Evolutionary conservation across 768 basidiomycete species (phyloP), one percentile per base, ranked within the genome.

Genomic region (Rhodocollybia butyracea): DNA sequence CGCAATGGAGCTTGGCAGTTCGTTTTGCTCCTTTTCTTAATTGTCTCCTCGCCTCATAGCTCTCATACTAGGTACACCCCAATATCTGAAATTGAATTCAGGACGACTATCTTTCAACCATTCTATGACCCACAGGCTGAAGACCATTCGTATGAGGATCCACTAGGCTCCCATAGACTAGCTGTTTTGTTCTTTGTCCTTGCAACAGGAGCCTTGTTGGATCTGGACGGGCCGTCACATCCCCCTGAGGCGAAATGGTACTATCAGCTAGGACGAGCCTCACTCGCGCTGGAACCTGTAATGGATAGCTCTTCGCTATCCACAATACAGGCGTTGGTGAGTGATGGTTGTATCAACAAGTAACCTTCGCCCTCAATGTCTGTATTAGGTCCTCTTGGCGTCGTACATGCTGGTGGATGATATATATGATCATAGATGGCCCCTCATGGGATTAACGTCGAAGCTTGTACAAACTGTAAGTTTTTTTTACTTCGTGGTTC

Each of bases 1-100:
- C 77, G 78, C 60, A 81, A 87, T 65, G 85, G 82, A 43, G 84
- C 83, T 48, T 88, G 85, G 85, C 84, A 87, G 86, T 85, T 64
- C 60, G 85, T 75, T 54, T 60, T 51, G 15, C 29, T 52, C 34
- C 47, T 26, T 45, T 43, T n/a, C 13, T n/a, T 31, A 29, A 34
- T 32, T 46, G 55, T 15, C 10, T 50, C 11, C 21, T 38, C 19
- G 24, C 3, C 19, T 51, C 53, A 30, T 10, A 38, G 50, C 24
- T 31, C 26, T 43, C 30, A 11, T 45, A 29, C 17, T 59, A 86
- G 85, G 84, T 87, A 88, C 68, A 79, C 76, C 17, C 85, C 86
- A n/a, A 82, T 88, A 57, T 71, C 77, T 19, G 81, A 84, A 62
- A 61, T 66, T 22, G 85, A 86, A 51, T 85, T 85, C 59, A 74